These are phyloP conservation scores for Aurantiochytrium sp. DNA, from an alignment of 108 stramenopile species.

Conservation along the genomic window DNA sequence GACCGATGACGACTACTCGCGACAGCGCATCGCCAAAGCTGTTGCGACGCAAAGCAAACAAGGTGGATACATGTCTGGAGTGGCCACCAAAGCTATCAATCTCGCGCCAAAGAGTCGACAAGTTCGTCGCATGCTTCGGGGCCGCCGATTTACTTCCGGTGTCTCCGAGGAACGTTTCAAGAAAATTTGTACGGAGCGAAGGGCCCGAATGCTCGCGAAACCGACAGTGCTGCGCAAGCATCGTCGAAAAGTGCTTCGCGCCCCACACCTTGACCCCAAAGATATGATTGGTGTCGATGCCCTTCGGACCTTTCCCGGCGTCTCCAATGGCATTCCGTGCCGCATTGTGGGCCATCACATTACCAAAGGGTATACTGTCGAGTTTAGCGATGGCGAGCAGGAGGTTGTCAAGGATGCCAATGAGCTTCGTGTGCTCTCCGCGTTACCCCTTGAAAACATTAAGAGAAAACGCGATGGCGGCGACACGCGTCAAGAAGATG, in stretches of 20 bases:
- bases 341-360: background rate
- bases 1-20: too few relatives aligned
- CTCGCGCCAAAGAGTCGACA: too few relatives aligned
- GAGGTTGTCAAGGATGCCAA: background rate
- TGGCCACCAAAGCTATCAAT: too few relatives aligned
- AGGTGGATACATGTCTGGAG: too few relatives aligned
- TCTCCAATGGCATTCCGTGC: background rate
- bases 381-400: background rate
- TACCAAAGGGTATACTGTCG: background rate
- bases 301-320: background rate
- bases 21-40: too few relatives aligned
- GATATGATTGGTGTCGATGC: background rate
- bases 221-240: background rate
- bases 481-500: background rate
- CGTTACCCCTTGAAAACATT: background rate
- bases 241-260: background rate
- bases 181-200: too few relatives aligned
- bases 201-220: too few relatives aligned
- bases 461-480: background rate
- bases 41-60: too few relatives aligned
- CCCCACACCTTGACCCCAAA: background rate
- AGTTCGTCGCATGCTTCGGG: too few relatives aligned
- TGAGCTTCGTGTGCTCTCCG: background rate
- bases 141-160: too few relatives aligned
- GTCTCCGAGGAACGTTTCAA: too few relatives aligned